Percentiles rank a stretch among this genome's conserved stretches.
These are phyloP conservation scores for Viridothelium virens DNA, from an alignment of 495 filamentous ascomycete species.

Conservation along the genomic window DNA sequence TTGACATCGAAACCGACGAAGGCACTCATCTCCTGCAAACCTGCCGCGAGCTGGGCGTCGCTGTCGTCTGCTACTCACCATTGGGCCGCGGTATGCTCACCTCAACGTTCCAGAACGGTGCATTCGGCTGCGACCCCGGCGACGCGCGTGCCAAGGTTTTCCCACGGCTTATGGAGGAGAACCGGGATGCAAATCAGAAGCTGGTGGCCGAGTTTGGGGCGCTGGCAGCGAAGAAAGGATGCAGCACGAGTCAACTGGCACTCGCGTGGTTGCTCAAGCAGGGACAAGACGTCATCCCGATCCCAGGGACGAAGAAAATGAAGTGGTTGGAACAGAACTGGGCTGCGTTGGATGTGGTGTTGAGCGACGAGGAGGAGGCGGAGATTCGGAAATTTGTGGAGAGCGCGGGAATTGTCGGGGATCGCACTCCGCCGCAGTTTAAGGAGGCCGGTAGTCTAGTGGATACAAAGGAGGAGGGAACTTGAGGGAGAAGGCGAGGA, in stretches of 20 bases:
- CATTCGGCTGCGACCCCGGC: background rate
- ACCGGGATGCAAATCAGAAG: constrained; percentile 44
- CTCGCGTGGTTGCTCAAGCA: constrained; percentile 55
- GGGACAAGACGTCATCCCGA: constrained; percentile 53
- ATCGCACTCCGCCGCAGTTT: background rate
- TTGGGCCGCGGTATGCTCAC: constrained; percentile 45
- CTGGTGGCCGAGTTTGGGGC: constrained; percentile 39
- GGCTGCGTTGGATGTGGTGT: constrained; percentile 37
- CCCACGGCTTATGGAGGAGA: constrained; percentile 47
- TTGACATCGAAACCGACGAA: constrained; percentile 38
- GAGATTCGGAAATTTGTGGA: constrained; percentile 35
- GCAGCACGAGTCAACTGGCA: constrained; percentile 44
- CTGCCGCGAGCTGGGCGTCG: constrained; percentile 43
- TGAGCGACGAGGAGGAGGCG: constrained; percentile 41
- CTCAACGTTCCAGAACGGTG: constrained; percentile 20
- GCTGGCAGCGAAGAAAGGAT: constrained; percentile 44
- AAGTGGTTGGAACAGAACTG: constrained; percentile 52
- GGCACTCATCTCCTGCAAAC: constrained; percentile 33
- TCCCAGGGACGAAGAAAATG: constrained; percentile 53
- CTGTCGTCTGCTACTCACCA: constrained; percentile 43
- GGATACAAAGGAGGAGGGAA: background rate
- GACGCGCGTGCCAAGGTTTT: constrained; percentile 19
- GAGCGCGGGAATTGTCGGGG: constrained; percentile 3
- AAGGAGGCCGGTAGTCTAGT: background rate
- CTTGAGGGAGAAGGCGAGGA: too few relatives aligned